A percentile compares a stretch with the other conserved stretches of the same genome.
Evolutionary conservation across 1,284 basidiomycete genomes (phyloP).

Genomic region (Ganoderma boninense): DNA sequence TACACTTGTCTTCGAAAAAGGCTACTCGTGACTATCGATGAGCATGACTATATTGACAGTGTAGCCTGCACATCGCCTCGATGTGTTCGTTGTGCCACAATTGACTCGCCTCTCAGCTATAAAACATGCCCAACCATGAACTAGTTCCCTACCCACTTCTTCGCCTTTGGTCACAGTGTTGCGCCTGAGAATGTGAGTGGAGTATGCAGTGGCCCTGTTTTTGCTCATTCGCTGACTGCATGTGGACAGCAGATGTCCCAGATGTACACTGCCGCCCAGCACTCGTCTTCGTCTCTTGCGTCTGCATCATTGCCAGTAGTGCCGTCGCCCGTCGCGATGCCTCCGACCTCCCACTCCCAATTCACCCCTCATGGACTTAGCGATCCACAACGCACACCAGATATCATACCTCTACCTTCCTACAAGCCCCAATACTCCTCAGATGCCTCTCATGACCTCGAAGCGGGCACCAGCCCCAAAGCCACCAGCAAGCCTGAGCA

Average conservation of each 20-base stretch:
- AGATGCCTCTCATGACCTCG: neutral
- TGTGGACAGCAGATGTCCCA: neutral
- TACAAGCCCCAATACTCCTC: neutral
- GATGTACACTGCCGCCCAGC: neutral
- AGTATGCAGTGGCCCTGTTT: neutral
- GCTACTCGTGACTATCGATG: neutral
- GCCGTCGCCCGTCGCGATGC: neutral
- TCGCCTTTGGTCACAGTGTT: neutral
- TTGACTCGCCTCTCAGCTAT: neutral
- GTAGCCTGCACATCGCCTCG: neutral
- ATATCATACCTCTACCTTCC: neutral
- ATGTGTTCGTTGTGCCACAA: neutral
- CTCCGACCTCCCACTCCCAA: neutral
- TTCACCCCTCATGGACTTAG: neutral
- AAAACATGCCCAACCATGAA: neutral
- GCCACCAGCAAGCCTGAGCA: neutral
- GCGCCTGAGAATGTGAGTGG: neutral
- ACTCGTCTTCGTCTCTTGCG: neutral
- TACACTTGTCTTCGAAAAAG: neutral
- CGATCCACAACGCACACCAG: neutral
- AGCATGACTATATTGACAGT: neutral
- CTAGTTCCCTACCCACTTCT: neutral
- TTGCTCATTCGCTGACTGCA: neutral
- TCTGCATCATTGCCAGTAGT: neutral
- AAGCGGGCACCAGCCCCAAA: neutral